phyloP scores from a whole-genome alignment of 2,329 filamentous ascomycete species.

The Podosphaera aphanis region DNA sequence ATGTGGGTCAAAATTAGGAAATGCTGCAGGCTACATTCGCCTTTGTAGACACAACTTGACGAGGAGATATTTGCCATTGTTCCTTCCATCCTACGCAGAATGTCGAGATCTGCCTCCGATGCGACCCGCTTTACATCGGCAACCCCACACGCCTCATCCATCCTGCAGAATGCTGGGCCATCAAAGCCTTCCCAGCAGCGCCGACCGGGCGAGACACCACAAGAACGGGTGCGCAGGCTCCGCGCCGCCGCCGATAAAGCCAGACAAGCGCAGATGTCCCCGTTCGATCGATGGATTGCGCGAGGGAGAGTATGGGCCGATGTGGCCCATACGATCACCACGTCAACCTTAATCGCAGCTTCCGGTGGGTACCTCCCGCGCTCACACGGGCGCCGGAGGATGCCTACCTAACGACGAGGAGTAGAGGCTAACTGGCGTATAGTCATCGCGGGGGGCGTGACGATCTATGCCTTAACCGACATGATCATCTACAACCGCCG shows the following conservation, averaged over 20 bases:
- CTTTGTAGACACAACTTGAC: no score
- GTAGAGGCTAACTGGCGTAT: conserved; percentile 2
- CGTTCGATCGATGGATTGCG: conserved; percentile 14
- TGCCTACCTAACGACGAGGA: no score
- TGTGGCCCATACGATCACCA: conserved; percentile 16
- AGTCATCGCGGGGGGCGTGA: conserved; percentile 36
- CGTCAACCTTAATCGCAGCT: conserved; percentile 15
- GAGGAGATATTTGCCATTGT: no score
- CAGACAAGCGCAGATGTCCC: conserved; percentile 13
- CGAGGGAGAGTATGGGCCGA: conserved; percentile 17
- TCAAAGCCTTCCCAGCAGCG: conserved; percentile 24
- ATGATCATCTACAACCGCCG: conserved; percentile 44
- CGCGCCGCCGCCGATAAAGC: conserved; percentile 16
- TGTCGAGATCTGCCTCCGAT: conserved; percentile 48
- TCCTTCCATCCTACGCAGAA: conserved; percentile 6
- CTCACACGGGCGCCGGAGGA: background rate
- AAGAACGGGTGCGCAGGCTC: conserved; percentile 16
- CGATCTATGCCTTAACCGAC: conserved; percentile 39
- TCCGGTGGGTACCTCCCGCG: conserved; percentile 11
- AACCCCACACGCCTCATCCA: conserved; percentile 41
- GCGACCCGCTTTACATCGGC: conserved; percentile 58
- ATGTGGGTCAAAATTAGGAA: no score
- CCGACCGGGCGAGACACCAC: conserved; percentile 16
- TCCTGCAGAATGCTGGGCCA: background rate
- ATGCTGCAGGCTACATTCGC: no score